Evolutionary conservation across 1,139 yeast species (phyloP), one percentile per base, ranked within the genome.

Genomic region (Hansenula lynferdii): DNA sequence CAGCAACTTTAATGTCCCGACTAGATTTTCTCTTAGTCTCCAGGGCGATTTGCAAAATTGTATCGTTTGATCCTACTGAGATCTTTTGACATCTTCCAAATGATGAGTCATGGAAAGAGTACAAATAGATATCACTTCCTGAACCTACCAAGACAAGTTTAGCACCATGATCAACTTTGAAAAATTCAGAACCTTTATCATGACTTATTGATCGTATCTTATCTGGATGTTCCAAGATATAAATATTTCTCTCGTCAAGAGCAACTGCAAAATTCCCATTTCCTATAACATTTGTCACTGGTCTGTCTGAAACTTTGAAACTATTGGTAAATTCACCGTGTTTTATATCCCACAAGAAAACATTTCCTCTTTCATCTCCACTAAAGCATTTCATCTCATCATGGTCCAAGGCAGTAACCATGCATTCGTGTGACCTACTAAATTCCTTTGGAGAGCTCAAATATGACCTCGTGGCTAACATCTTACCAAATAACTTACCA

Each of bases 161-260:
- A 19, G 72, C 77, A 2, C 77, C 82, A 50, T 72, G 77, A 57
- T 82, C 90, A 23, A 76, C 73, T 24, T 61, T 54, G 15, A 56
- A 53, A 42, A 56, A 57, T 15, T 52, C 54, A 20, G 31, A 3
- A 18, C 34, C 18, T 9, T 24, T 22, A 9, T 18, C 18, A 31
- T 33, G 27, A 5, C 29, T 24, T 20, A 37, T 28, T 4, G 23
- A 15, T 21, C 33, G 26, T 14, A 32, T 19, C 7, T 25, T 29
- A 14, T 29, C 31, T 49, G 44, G 48, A 4, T 43, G 38, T 15
- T 52, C 41, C 8, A 61, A 41, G 8, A 61, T 39, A 42, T 51
- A 51, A 7, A 56, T 44, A 11, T 44, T 38, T 3, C 45, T 36
- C 4, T 45, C 41, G 36, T 60, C 60, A 8, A 58, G 22, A 6